A percentile compares a stretch with the other conserved stretches of the same genome.
These are phyloP conservation scores for Macrophomina tecta DNA, from an alignment of 2,329 filamentous ascomycete species.

Conservation along the genomic window DNA sequence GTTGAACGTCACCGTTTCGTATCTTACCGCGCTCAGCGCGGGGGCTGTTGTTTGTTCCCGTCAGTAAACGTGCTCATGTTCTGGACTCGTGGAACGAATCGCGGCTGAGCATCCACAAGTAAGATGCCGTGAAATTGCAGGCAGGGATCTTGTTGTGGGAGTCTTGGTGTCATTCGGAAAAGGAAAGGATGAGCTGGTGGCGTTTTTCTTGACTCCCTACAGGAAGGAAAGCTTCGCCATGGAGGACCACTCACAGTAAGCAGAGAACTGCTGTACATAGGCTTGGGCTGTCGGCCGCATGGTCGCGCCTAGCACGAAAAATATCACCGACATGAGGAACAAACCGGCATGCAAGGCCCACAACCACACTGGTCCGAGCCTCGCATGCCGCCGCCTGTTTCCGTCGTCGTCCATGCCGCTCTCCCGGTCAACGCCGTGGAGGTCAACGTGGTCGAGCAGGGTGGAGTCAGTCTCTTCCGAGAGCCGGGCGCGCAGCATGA, in stretches of 20 bases:
- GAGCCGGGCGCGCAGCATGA: conserved; percentile 6
- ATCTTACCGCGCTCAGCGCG: conserved; percentile 13
- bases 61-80: conserved; percentile 8
- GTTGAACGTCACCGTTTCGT: conserved; percentile 19
- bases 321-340: conserved; percentile 18
- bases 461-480: conserved; percentile 23
- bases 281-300: conserved; percentile 5
- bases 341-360: conserved; percentile 22
- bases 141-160: not conserved
- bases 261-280: conserved; percentile 15
- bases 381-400: not conserved
- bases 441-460: conserved; percentile 8
- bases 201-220: conserved; percentile 4
- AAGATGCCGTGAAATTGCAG: not conserved
- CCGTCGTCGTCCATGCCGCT: not conserved
- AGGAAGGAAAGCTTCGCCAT: not conserved
- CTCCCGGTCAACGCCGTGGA: conserved; percentile 9
- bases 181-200: conserved; percentile 4
- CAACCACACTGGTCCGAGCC: conserved; percentile 25
- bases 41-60: not conserved
- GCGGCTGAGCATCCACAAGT: not conserved
- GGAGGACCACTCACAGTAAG: conserved; percentile 14
- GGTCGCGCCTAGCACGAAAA: conserved; percentile 13
- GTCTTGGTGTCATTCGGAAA: not conserved
- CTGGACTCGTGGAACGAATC: not conserved